phyloP scores from a whole-genome alignment of 192 early-diverging fungal genomes.

The Rhizoclosmatium globosum region DNA sequence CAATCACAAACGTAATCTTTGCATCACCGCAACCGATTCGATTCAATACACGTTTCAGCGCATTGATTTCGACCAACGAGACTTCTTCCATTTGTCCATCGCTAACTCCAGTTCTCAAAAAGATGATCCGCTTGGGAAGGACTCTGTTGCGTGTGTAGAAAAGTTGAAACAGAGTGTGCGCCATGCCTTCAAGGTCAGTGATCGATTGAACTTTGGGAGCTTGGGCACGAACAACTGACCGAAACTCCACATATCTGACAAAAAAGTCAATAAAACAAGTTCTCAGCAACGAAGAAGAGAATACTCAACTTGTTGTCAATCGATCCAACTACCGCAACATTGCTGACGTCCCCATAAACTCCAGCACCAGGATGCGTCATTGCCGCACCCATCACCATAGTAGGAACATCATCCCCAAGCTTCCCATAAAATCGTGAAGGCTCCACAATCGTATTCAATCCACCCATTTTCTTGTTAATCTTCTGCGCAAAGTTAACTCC shows the following conservation, averaged over 20 bases:
- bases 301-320: slow-evolving; percentile 35
- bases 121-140: slow-evolving; percentile 53
- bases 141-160: slow-evolving; percentile 43
- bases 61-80: slow-evolving; percentile 51
- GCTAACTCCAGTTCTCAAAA: slow-evolving; percentile 71
- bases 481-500: slow-evolving; percentile 77
- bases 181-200: slow-evolving; percentile 46
- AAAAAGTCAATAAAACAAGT: neutral
- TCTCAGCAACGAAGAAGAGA: neutral
- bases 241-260: slow-evolving; percentile 31
- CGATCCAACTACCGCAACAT: slow-evolving; percentile 58
- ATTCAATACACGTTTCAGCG: slow-evolving; percentile 48
- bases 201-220: slow-evolving; percentile 48
- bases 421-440: neutral
- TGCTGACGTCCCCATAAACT: slow-evolving; percentile 48
- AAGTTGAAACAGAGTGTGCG: slow-evolving; percentile 34
- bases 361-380: slow-evolving; percentile 87
- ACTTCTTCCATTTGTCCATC: slow-evolving; percentile 60
- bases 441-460: slow-evolving; percentile 20
- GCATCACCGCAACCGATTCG: slow-evolving; percentile 11
- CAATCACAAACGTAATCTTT: slow-evolving; percentile 67
- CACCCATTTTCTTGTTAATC: slow-evolving; percentile 36
- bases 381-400: slow-evolving; percentile 84
- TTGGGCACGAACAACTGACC: slow-evolving; percentile 44
- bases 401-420: neutral